Base-by-base conservation (phyloP, 164 flowering plant species). In the Magnolia officinalis region DNA sequence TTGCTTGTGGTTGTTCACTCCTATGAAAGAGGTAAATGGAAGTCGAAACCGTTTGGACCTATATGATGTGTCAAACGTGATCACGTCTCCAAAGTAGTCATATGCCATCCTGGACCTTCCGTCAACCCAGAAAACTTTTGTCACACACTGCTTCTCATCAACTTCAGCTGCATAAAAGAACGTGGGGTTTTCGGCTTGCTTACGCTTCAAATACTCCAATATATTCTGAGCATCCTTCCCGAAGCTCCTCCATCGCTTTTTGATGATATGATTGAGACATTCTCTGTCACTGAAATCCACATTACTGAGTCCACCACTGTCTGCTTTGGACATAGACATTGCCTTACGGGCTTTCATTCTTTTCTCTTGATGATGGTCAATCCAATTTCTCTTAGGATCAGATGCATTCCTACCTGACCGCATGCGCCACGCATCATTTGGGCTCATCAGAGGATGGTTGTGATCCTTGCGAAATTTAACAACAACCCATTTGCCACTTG, bases 401-500 rank as follows among this genome's bases (percentile, higher is more conserved):
- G n/a, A 68, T 37, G 50, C 16, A 68, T n/a, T 18, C 50, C 71
- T 29, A 37, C 50, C 31, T 37, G 71, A 37, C 20, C 68, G 68
- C 14, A 68, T 18, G 50, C 49, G 71, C 49, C 71, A 68, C 8
- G 26, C 19, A 14, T 68, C 71, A 29, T 37, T 68, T 18, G 71
- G 71, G 26, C 71, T 68, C 26, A 71, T n/a, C 18, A 76, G 5
- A 1, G 16, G 24, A 69, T 76, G 73, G 58, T 76, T 76, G 26
- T 76, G 73, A 11, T 76, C 51, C 50, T 69, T 76, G 50, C 52
- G 49, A 52, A 76, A 70, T 69, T 19, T 37, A 21, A 67, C 67
- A 14, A 70, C 73, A 24, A 76, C 64, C 78, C 78, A 76, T 31
- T 76, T 75, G n/a, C 77, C 72, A 23, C 58, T 66, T 37, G 71